Conservation (phyloP, 345 rosid species). For the Gossypium raimondii region DNA sequence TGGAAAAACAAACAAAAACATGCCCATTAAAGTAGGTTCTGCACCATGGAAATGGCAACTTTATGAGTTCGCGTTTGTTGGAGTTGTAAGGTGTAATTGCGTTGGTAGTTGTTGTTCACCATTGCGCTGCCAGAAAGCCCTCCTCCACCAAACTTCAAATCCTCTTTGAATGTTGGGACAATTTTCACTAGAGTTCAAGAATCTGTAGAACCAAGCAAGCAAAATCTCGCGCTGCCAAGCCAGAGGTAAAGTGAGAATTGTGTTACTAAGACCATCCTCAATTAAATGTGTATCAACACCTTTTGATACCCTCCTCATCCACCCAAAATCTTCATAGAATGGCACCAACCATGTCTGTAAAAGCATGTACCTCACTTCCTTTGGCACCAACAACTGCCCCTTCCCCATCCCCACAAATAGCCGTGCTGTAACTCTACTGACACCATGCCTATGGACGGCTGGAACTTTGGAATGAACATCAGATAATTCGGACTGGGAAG, state of each 20-base stretch:
- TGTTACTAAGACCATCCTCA: slow-evolving; percentile 92
- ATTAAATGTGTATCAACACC: slow-evolving; percentile 84
- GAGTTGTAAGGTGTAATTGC: slow-evolving; percentile 48
- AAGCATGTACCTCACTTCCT: slow-evolving; percentile 72
- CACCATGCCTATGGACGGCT: slow-evolving; percentile 74
- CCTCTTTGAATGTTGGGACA: slow-evolving; percentile 96
- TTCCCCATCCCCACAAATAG: slow-evolving; percentile 92
- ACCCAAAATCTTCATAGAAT: slow-evolving; percentile 86
- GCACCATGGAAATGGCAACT: slow-evolving; percentile 2
- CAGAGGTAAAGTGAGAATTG: slow-evolving; percentile 84
- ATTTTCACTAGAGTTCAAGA: slow-evolving; percentile 82
- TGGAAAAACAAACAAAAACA: slow-evolving; percentile 16
- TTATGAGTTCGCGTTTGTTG: slow-evolving; percentile 41
- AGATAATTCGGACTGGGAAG: slow-evolving; percentile 76
- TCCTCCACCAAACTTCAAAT: slow-evolving; percentile 96
- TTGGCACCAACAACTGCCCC: slow-evolving; percentile 77
- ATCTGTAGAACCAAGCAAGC: slow-evolving; percentile 85
- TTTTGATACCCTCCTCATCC: slow-evolving; percentile 93
- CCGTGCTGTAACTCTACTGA: slow-evolving; percentile 86
- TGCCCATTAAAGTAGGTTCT: not conserved
- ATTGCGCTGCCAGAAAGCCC: slow-evolving; percentile 82
- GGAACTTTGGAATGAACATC: slow-evolving; percentile 71
- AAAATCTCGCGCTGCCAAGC: slow-evolving; percentile 90
- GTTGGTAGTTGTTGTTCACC: slow-evolving; percentile 56
- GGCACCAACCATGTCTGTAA: slow-evolving; percentile 89